phyloP scores from a whole-genome alignment of 2,329 filamentous ascomycete species.

The Endoconidiophora polonica region DNA sequence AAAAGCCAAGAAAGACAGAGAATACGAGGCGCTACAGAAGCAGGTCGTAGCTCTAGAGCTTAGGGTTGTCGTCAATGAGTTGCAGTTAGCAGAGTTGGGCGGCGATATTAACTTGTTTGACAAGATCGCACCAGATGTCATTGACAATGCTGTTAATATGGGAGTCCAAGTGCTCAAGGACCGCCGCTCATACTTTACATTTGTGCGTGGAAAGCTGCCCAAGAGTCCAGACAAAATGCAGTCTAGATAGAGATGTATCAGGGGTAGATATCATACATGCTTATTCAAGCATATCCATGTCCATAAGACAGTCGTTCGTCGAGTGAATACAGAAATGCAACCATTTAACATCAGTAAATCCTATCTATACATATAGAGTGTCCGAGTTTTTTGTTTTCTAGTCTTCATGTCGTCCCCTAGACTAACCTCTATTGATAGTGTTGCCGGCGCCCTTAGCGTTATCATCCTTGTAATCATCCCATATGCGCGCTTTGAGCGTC shows the following conservation, averaged over 20 bases:
- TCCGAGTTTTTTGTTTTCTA: too few species aligned
- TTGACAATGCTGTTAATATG: neutral
- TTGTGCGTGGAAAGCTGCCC: too few species aligned
- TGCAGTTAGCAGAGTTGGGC: neutral
- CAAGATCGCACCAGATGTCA: neutral
- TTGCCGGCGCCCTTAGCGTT: constrained; percentile 77
- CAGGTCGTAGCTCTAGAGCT: constrained; percentile 5
- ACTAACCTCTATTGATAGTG: constrained; percentile 57
- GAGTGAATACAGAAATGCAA: too few species aligned
- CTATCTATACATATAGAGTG: too few species aligned
- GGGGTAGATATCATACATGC: too few species aligned
- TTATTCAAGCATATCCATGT: too few species aligned
- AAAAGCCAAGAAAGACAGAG: neutral
- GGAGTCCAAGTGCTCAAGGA: neutral
- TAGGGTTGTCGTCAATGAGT: neutral
- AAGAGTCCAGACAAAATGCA: too few species aligned
- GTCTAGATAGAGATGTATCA: too few species aligned
- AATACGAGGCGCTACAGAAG: neutral
- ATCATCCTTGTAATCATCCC: constrained; percentile 87
- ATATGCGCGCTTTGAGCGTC: constrained; percentile 82
- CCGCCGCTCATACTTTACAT: too few species aligned
- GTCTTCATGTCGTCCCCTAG: neutral
- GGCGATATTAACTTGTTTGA: constrained; percentile 1
- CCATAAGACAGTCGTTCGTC: too few species aligned
- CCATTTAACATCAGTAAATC: too few species aligned